phyloP scores from a whole-genome alignment of 768 basidiomycete species.

The Kwoniella bestiolae region DNA sequence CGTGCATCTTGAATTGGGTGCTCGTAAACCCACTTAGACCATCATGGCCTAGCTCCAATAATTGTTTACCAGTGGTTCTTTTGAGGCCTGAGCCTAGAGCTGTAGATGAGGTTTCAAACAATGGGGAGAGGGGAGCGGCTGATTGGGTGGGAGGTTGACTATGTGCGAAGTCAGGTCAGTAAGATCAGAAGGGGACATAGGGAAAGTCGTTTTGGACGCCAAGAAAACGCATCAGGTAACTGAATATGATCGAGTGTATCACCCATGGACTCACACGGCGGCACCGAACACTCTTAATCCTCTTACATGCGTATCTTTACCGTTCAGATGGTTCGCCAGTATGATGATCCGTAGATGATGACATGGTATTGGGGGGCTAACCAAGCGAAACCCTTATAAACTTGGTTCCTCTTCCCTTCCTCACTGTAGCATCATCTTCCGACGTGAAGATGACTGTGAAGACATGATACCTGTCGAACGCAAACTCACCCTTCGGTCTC shows the following conservation, averaged over 20 bases:
- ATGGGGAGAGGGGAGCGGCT: not conserved
- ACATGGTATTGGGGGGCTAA: conserved; percentile 81
- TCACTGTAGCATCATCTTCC: too few relatives aligned
- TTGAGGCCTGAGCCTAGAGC: not conserved
- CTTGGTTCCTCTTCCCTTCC: too few relatives aligned
- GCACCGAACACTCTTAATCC: conserved; percentile 87
- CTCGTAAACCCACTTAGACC: conserved; percentile 75
- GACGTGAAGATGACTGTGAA: not conserved
- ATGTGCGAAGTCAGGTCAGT: not conserved
- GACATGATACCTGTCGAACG: not conserved
- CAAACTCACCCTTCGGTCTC: conserved; percentile 74
- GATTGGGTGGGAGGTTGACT: conserved; percentile 8
- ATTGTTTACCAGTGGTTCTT: conserved; percentile 29
- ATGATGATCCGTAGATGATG: conserved; percentile 90
- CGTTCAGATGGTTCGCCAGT: conserved; percentile 93
- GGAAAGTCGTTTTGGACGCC: not conserved
- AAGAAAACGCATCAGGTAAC: too few relatives aligned
- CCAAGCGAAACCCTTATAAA: not conserved
- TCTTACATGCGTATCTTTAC: conserved; percentile 97
- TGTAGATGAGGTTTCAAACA: conserved; percentile 13
- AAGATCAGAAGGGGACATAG: not conserved
- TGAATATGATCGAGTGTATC: not conserved
- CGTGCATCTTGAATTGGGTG: conserved; percentile 73
- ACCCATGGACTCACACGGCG: conserved; percentile 72
- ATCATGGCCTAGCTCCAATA: conserved; percentile 61